phyloP scores from a whole-genome alignment of 2,329 filamentous ascomycete species.

The Phialemoniopsis sp. region DNA sequence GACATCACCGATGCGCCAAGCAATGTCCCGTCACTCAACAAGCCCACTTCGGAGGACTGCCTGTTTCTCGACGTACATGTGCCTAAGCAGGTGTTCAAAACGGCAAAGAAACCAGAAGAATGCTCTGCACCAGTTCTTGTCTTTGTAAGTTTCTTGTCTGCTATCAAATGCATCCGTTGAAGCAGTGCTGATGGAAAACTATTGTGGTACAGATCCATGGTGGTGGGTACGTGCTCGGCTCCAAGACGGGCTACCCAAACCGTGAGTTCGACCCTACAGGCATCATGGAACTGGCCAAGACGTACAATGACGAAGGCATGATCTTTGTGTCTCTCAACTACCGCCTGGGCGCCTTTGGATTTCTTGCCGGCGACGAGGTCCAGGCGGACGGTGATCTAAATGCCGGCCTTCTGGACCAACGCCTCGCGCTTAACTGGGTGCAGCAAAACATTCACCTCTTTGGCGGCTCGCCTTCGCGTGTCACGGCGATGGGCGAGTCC shows the following conservation, averaged over 20 bases:
- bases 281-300: conserved; percentile 35
- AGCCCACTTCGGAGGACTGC: conserved; percentile 60
- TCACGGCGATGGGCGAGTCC: conserved; percentile 8
- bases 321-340: conserved; percentile 59
- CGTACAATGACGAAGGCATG: conserved; percentile 34
- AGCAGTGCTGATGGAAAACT: too few species aligned
- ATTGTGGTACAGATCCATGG: conserved; percentile 43
- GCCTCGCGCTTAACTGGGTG: conserved; percentile 56
- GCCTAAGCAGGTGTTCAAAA: too few species aligned
- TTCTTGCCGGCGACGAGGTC: conserved; percentile 54
- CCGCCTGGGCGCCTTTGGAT: conserved; percentile 58
- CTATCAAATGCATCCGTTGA: too few species aligned
- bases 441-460: conserved; percentile 44
- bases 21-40: conserved; percentile 13
- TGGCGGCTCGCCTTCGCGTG: conserved; percentile 12
- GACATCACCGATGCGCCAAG: conserved; percentile 23
- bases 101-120: too few species aligned
- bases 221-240: conserved; percentile 36
- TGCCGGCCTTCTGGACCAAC: conserved; percentile 60
- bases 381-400: conserved; percentile 53
- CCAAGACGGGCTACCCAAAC: too few species aligned
- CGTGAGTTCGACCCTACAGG: too few species aligned
- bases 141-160: too few species aligned
- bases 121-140: too few species aligned
- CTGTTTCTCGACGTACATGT: conserved; percentile 64